Conservation (phyloP, 108 stramenopile genomes). For the Pseudonitzschia multistriata region DNA sequence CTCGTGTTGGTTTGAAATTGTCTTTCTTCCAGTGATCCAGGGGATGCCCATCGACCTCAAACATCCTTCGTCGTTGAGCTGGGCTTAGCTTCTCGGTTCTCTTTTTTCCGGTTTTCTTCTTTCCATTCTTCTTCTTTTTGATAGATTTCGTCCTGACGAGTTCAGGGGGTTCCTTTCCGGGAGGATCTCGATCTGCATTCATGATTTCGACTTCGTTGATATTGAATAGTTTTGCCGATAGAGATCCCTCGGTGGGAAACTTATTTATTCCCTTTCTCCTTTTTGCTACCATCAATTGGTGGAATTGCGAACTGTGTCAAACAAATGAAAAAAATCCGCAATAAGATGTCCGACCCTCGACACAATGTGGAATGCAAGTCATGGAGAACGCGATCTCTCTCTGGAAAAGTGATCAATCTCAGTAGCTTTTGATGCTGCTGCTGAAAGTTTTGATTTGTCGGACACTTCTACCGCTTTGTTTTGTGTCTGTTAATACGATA, state of each 20-base stretch:
- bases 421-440: no score
- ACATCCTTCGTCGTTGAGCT: conserved; percentile 26
- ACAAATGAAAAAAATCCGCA: background rate
- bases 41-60: conserved; percentile 27
- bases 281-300: background rate
- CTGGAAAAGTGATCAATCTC: no score
- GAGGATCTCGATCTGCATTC: background rate
- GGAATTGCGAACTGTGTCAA: background rate
- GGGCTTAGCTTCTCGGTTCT: no score
- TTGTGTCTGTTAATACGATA: background rate
- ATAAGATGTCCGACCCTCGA: background rate
- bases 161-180: background rate
- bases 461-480: background rate
- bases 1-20: conserved; percentile 30
- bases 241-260: background rate
- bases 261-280: background rate
- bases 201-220: background rate
- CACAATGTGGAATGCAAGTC: background rate
- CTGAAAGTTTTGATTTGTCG: background rate
- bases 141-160: no score
- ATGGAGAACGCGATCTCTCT: background rate
- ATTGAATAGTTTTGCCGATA: background rate
- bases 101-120: no score
- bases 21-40: conserved; percentile 24
- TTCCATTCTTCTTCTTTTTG: no score